Conservation (phyloP, 1,284 basidiomycete genomes). For the Cystobasidium pallidum region DNA sequence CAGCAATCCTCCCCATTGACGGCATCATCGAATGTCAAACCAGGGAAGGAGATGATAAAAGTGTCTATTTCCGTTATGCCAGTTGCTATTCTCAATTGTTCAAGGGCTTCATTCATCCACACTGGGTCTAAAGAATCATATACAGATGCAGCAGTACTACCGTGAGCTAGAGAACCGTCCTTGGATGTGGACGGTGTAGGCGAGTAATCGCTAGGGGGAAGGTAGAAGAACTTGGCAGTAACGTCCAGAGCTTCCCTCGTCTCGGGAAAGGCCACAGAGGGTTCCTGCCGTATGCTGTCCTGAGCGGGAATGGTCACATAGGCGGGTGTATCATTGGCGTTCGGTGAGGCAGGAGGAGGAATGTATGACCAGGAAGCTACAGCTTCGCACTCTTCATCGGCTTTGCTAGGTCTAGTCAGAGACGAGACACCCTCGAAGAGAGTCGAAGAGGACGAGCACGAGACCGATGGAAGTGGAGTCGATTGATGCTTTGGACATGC, state of each 20-base stretch:
- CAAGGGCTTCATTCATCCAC: slow-evolving; percentile 38
- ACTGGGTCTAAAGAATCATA: slow-evolving; percentile 28
- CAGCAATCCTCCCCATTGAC: slow-evolving; percentile 27
- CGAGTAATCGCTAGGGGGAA: slow-evolving; percentile 27
- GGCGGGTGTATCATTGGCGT: slow-evolving; percentile 4
- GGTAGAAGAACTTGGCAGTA: slow-evolving; percentile 46
- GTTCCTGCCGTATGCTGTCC: slow-evolving; percentile 34
- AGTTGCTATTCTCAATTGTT: slow-evolving; percentile 31
- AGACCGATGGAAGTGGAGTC: slow-evolving; percentile 20
- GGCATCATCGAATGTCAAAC: slow-evolving; percentile 30
- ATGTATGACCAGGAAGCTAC: slow-evolving; percentile 28
- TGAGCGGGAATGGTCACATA: slow-evolving; percentile 39
- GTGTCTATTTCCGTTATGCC: slow-evolving; percentile 42
- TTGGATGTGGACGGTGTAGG: neutral
- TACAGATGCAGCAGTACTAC: neutral
- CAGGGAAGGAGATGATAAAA: slow-evolving; percentile 45
- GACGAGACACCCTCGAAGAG: slow-evolving; percentile 13
- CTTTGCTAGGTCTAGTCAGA: neutral
- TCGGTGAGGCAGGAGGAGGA: slow-evolving; percentile 2
- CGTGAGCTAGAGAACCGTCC: neutral
- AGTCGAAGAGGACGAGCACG: slow-evolving; percentile 12
- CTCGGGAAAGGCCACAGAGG: slow-evolving; percentile 36
- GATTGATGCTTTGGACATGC: slow-evolving; percentile 39
- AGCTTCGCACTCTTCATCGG: slow-evolving; percentile 27
- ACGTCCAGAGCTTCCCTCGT: slow-evolving; percentile 39